Percentiles rank a stretch among this genome's conserved stretches.
Conservation (phyloP, 192 early-diverging fungal genomes). For the Cladochytrium replicatum region DNA sequence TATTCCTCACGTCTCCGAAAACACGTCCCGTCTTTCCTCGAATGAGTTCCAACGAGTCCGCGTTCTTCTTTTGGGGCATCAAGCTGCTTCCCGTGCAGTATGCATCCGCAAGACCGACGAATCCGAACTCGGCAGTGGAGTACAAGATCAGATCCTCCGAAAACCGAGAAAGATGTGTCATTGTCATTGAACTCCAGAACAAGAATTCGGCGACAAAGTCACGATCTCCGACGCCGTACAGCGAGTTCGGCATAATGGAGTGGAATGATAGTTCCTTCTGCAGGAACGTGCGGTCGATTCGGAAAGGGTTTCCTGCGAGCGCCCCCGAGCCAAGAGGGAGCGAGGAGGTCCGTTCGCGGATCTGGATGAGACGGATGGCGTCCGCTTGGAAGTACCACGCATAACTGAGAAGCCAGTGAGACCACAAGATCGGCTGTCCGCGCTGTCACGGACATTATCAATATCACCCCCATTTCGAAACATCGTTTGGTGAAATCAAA, state of each 20-base stretch:
- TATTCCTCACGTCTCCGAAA: conserved; percentile 80
- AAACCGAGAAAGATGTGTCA: conserved; percentile 83
- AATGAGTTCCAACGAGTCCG: conserved; percentile 88
- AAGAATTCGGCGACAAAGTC: conserved; percentile 98
- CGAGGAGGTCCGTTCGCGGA: conserved; percentile 68
- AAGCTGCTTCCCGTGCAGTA: conserved; percentile 95
- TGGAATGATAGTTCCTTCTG: conserved; percentile 82
- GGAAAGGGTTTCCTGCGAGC: conserved; percentile 93
- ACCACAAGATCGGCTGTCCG: conserved; percentile 97
- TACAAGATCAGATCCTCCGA: conserved; percentile 97
- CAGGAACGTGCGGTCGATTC: conserved; percentile 84
- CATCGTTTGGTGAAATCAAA: conserved; percentile 11
- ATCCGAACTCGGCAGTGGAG: conserved; percentile 85
- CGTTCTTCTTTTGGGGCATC: conserved; percentile 99
- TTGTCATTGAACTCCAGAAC: conserved; percentile 83
- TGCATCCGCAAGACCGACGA: conserved; percentile 89
- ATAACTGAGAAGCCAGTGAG: conserved; percentile 79
- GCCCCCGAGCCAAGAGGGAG: conserved; percentile 90
- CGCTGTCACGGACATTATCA: conserved; percentile 35
- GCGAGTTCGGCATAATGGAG: conserved; percentile 75
- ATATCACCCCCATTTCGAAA: not conserved
- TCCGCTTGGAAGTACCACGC: conserved; percentile 88
- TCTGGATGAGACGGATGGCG: conserved; percentile 69
- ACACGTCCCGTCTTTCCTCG: conserved; percentile 94
- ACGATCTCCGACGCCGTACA: conserved; percentile 86